These are phyloP conservation scores for Xylariaceae sp. DNA, from an alignment of 2,329 filamentous ascomycete genomes.

Conservation along the genomic window DNA sequence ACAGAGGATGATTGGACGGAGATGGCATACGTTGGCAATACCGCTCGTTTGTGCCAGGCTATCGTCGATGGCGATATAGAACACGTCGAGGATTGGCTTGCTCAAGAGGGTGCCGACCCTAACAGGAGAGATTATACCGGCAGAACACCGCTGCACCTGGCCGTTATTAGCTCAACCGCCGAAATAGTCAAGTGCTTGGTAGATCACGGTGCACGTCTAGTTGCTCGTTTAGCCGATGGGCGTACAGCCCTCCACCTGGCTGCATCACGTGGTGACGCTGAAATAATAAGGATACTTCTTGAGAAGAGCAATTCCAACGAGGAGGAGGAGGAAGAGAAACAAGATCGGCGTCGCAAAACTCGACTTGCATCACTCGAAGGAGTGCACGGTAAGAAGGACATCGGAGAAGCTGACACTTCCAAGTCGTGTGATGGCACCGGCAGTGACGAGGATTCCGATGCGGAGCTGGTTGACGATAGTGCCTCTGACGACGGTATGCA, in stretches of 20 bases:
- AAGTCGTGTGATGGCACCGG: conserved; percentile 35
- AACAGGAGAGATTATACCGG: conserved; percentile 79
- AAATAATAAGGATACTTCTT: conserved; percentile 74
- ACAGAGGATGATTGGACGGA: conserved; percentile 86
- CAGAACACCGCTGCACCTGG: conserved; percentile 77
- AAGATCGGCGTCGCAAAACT: conserved; percentile 51
- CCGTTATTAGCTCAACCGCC: conserved; percentile 67
- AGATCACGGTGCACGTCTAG: conserved; percentile 70
- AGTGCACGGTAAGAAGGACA: conserved; percentile 17
- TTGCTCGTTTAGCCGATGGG: conserved; percentile 77
- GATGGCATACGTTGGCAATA: conserved; percentile 87
- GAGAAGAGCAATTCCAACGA: conserved; percentile 75
- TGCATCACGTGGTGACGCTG: conserved; percentile 66
- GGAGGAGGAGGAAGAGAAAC: conserved; percentile 63
- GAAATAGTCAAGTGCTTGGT: conserved; percentile 74
- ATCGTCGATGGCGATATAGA: conserved; percentile 76
- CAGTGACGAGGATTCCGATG: conserved; percentile 45
- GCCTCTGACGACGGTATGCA: conserved; percentile 55
- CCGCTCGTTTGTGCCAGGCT: conserved; percentile 74
- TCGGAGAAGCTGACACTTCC: conserved; percentile 20
- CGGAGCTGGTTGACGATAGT: conserved; percentile 50
- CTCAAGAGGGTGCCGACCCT: conserved; percentile 68
- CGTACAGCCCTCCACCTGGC: conserved; percentile 83
- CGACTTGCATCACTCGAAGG: conserved; percentile 35
- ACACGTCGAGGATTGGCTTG: conserved; percentile 70